Conservation (phyloP, 139 green algal species). For the Eudorina sp. region DNA sequence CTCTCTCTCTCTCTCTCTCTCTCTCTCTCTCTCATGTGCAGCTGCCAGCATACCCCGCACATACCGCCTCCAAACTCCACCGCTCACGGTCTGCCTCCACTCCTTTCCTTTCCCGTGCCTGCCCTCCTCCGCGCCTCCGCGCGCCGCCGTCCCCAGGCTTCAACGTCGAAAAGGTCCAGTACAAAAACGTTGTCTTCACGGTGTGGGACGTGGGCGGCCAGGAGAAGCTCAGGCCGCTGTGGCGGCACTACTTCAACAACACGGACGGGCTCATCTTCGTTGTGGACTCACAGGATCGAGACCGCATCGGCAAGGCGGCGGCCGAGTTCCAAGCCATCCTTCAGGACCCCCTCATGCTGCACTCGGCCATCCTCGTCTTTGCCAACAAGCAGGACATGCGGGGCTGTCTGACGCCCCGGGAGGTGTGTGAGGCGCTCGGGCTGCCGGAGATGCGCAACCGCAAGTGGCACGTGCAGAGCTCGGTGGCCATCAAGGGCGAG, state of each 20-base stretch:
- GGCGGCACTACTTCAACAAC: constrained; percentile 99
- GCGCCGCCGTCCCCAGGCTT: constrained; percentile 81
- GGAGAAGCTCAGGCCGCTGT: constrained; percentile 86
- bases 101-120: too few relatives aligned
- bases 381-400: constrained; percentile 99
- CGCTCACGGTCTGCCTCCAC: too few relatives aligned
- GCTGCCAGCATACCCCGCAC: too few relatives aligned
- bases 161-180: constrained; percentile 98
- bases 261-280: constrained; percentile 99
- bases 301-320: constrained; percentile 92
- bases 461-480: constrained; percentile 96
- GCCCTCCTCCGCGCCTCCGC: background rate
- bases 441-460: constrained; percentile 84
- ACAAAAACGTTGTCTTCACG: constrained; percentile 98
- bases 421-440: constrained; percentile 90
- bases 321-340: constrained; percentile 97
- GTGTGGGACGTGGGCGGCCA: constrained; percentile 97
- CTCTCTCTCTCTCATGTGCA: too few relatives aligned
- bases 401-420: constrained; percentile 75
- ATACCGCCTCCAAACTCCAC: too few relatives aligned
- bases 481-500: constrained; percentile 95
- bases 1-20: too few relatives aligned
- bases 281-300: constrained; percentile 97
- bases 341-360: constrained; percentile 81
- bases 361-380: constrained; percentile 91